Percentiles rank a stretch among this genome's conserved stretches.
phyloP scores from a whole-genome alignment of 2,329 filamentous ascomycete genomes.

The Aspergillus fructus region DNA sequence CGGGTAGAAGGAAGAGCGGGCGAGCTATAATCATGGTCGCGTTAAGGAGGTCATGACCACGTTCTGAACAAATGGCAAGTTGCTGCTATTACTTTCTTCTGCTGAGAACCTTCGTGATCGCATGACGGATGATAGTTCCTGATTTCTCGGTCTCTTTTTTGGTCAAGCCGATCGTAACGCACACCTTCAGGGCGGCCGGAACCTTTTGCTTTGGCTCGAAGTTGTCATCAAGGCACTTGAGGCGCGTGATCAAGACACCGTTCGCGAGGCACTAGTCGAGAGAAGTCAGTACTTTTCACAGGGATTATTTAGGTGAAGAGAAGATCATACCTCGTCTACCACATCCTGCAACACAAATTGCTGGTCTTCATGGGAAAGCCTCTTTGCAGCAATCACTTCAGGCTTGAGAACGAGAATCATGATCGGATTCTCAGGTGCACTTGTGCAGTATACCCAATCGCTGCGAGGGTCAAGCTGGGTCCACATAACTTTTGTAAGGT shows the following conservation, averaged over 20 bases:
- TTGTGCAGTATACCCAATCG: slow-evolving; percentile 86
- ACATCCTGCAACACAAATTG: slow-evolving; percentile 83
- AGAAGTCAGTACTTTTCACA: neutral
- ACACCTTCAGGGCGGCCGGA: slow-evolving; percentile 85
- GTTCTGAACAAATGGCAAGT: slow-evolving; percentile 12
- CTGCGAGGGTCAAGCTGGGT: slow-evolving; percentile 87
- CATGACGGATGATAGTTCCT: slow-evolving; percentile 81
- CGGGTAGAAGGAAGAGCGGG: slow-evolving; percentile 3
- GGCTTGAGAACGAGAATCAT: slow-evolving; percentile 81
- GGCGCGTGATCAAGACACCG: slow-evolving; percentile 80
- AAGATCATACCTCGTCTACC: slow-evolving; percentile 80
- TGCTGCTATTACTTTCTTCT: slow-evolving; percentile 44
- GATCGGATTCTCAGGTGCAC: slow-evolving; percentile 79
- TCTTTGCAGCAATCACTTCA: slow-evolving; percentile 72
- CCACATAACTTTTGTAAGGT: slow-evolving; percentile 83
- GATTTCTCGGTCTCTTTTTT: slow-evolving; percentile 97
- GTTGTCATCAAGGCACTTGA: slow-evolving; percentile 74
- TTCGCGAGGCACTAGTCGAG: slow-evolving; percentile 70
- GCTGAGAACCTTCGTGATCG: slow-evolving; percentile 86
- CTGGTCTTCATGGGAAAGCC: slow-evolving; percentile 71
- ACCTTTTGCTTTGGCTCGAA: slow-evolving; percentile 66
- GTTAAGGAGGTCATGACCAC: slow-evolving; percentile 16
- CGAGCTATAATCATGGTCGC: slow-evolving; percentile 13
- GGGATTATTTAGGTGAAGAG: neutral
- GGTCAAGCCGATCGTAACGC: slow-evolving; percentile 79